phyloP scores from a whole-genome alignment of 1,284 basidiomycete genomes.

The Coniophora puteana region DNA sequence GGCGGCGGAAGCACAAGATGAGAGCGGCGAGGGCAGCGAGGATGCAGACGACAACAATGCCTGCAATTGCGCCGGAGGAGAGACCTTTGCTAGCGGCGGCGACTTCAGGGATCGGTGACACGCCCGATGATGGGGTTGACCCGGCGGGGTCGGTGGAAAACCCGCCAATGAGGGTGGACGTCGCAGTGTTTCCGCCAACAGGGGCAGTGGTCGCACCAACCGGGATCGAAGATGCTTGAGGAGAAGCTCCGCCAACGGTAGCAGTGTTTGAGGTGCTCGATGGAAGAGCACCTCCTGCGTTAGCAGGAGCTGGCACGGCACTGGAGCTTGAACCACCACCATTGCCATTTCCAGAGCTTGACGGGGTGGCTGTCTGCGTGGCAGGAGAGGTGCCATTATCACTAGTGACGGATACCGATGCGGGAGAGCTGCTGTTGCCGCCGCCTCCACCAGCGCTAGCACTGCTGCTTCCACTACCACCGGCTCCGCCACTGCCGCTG shows the following conservation, averaged over 20 bases:
- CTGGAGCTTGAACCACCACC: neutral
- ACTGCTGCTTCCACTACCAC: conserved; percentile 12
- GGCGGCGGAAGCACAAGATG: conserved; percentile 31
- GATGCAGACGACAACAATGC: conserved; percentile 23
- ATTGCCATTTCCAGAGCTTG: neutral
- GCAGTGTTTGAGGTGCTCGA: conserved; percentile 2
- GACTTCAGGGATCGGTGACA: no score
- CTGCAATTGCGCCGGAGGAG: conserved; percentile 25
- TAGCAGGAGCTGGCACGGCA: neutral
- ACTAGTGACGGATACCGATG: neutral
- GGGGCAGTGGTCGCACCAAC: conserved; percentile 1
- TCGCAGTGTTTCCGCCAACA: conserved; percentile 1
- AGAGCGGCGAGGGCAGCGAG: conserved; percentile 19
- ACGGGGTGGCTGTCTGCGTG: neutral
- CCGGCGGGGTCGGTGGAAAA: conserved; percentile 2
- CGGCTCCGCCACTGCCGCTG: conserved; percentile 8
- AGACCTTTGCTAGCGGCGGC: conserved; percentile 13
- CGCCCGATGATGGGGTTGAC: no score
- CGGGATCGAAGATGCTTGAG: conserved; percentile 3
- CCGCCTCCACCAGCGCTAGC: conserved; percentile 10
- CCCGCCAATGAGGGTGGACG: conserved; percentile 8
- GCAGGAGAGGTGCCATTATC: neutral
- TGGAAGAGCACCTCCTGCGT: neutral
- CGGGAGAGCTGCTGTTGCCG: neutral
- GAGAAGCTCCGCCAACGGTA: neutral